Conservation (phyloP, 257 asterid genomes). For the Solanum bulbocastanum region DNA sequence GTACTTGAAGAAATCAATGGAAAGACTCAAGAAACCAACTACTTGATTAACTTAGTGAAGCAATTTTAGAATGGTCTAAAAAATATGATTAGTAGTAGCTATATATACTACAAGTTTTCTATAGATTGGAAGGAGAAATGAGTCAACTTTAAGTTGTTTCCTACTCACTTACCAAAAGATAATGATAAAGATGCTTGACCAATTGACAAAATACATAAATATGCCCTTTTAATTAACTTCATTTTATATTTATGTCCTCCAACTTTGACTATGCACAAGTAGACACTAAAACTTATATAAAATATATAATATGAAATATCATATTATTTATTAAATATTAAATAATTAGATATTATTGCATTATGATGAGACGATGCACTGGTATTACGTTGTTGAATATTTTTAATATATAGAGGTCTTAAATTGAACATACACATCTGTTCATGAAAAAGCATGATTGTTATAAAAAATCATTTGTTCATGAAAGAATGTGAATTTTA, state of each 20-base stretch:
- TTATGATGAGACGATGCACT: not conserved
- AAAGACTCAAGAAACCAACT: not conserved
- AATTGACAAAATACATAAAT: not conserved
- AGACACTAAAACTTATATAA: too few species aligned
- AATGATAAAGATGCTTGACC: not conserved
- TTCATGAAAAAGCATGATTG: not conserved
- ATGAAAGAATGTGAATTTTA: too few species aligned
- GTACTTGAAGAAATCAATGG: not conserved
- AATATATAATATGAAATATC: too few species aligned
- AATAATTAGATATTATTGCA: not conserved
- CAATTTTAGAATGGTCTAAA: not conserved
- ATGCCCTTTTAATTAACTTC: too few species aligned
- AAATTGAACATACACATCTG: not conserved
- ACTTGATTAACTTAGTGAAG: not conserved
- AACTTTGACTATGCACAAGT: not conserved
- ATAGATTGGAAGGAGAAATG: not conserved
- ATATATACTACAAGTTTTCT: not conserved
- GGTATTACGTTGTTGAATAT: too few species aligned
- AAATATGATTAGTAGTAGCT: not conserved
- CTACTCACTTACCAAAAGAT: not conserved
- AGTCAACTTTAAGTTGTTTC: not conserved
- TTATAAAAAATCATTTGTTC: too few species aligned
- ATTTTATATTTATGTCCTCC: not conserved
- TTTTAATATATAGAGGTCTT: not conserved
- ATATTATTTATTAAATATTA: too few species aligned